Evolutionary conservation across 2,329 filamentous ascomycete species (phyloP), one percentile per base, ranked within the genome.

Genomic region (Ilyonectria sp.): DNA sequence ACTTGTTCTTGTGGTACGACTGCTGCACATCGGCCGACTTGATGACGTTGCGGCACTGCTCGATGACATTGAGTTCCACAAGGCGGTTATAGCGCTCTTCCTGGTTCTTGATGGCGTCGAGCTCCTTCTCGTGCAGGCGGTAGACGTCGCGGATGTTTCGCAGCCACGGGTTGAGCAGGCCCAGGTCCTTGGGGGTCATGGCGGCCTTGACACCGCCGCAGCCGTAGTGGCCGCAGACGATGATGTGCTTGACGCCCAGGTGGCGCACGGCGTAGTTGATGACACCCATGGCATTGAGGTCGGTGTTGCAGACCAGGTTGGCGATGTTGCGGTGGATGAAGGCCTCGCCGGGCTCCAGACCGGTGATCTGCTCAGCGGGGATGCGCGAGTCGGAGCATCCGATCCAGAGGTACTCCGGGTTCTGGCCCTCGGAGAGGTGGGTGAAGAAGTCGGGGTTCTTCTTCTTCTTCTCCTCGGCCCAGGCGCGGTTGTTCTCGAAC

Each of bases 301-400:
- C 95, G 70, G 90, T 91, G 78, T 91, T 90, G 82, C 90, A 90
- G 64, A 97, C 87, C 71, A 97, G 87, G 85, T 97, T 97, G 83
- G 94, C 94, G 81, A 97, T 97, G 79, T 98, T 97, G 82, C 95
- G 93, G 86, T 97, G 94, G 73, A 97, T 92, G 81, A 97, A 98
- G 76, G 95, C 92, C 82, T 97, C 94, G 74, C 94, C 94, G n/a
- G 94, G 93, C 77, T 92, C 86, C 63, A 95, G 88, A 72, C 93
- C 92, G 53, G 94, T 90, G 79, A 98, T 91, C 77, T 93, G 93
- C 77, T 95, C 95, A 75, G 95, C 94, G n/a, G 95, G 95, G 78
- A 95, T 93, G 72, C 95, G 93, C 46, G 91, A 94, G 85, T 97
- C 94, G 81, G 92, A 92, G 86, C 94, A 98, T 55, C 95, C 94